Evolutionary conservation across 306 rosid species (phyloP).

Genomic region (Senna siamea): DNA sequence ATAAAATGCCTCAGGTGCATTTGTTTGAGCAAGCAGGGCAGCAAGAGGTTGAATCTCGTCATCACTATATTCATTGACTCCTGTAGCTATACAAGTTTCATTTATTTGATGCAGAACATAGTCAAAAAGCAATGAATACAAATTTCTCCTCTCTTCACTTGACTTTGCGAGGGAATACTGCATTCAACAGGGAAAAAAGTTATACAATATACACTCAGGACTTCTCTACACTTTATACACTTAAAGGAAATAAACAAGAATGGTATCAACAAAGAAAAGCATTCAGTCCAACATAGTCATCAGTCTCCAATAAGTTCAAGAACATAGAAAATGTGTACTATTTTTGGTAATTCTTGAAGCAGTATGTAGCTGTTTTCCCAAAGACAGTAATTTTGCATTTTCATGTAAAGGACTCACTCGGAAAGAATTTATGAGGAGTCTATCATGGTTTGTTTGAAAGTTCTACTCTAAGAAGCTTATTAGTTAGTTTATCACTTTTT

Average conservation of each 20-base stretch:
- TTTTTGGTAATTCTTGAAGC: not conserved
- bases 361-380: constrained; percentile 17
- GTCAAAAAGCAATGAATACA: constrained; percentile 91
- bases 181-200: constrained; percentile 38
- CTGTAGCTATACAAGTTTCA: constrained; percentile 68
- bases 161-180: constrained; percentile 94
- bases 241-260: not conserved
- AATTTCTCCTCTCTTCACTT: constrained; percentile 87
- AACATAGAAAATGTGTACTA: not conserved
- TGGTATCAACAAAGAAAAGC: constrained; percentile 13
- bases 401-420: not conserved
- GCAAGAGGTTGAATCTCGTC: constrained; percentile 97
- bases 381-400: not conserved
- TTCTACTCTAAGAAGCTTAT: no score
- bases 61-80: constrained; percentile 74
- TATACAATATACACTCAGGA: constrained; percentile 14
- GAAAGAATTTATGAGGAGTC: not conserved
- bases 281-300: constrained; percentile 5
- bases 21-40: constrained; percentile 75
- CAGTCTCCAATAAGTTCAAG: constrained; percentile 21
- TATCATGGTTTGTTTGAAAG: not conserved
- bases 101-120: constrained; percentile 87
- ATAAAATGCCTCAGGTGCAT: constrained; percentile 92
- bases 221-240: constrained; percentile 26
- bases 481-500: no score